phyloP scores from a whole-genome alignment of 192 early-diverging fungal species.

The Mortierella antarctica region DNA sequence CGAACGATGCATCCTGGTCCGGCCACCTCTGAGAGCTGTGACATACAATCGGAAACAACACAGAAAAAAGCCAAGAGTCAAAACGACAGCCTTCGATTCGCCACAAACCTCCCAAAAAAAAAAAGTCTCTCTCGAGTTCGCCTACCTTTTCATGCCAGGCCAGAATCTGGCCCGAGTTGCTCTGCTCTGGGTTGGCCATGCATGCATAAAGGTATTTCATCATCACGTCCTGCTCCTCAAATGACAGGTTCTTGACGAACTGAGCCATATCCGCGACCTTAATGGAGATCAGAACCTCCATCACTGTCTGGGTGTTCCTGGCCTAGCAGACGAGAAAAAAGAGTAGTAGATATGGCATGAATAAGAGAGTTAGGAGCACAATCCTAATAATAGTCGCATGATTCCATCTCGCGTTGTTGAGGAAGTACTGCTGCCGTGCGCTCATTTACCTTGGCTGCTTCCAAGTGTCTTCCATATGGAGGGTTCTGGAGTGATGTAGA shows the following conservation, averaged over 20 bases:
- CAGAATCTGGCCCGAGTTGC: conserved; percentile 85
- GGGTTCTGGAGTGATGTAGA: conserved; percentile 71
- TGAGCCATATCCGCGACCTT: conserved; percentile 74
- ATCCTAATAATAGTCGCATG: not conserved
- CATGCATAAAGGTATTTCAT: conserved; percentile 96
- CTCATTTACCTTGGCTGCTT: conserved; percentile 69
- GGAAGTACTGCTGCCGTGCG: not conserved
- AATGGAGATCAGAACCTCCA: conserved; percentile 82
- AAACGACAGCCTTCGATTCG: not conserved
- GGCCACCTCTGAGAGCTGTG: conserved; percentile 87
- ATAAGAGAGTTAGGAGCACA: not conserved
- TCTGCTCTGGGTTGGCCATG: conserved; percentile 84
- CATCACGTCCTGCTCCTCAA: conserved; percentile 79
- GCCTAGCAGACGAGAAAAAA: conserved; percentile 53
- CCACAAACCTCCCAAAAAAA: not conserved
- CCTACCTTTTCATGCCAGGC: conserved; percentile 95
- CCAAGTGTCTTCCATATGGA: conserved; percentile 74
- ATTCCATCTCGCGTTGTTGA: not conserved
- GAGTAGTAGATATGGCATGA: not conserved
- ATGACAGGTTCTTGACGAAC: conserved; percentile 68
- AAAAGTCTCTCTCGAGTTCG: not conserved
- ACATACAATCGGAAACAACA: conserved; percentile 16
- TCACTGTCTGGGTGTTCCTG: conserved; percentile 79
- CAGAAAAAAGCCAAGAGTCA: conserved; percentile 13
- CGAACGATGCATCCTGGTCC: conserved; percentile 92